These are phyloP conservation scores for Hortaea werneckii DNA, from an alignment of 2,329 filamentous ascomycete species.

Conservation along the genomic window DNA sequence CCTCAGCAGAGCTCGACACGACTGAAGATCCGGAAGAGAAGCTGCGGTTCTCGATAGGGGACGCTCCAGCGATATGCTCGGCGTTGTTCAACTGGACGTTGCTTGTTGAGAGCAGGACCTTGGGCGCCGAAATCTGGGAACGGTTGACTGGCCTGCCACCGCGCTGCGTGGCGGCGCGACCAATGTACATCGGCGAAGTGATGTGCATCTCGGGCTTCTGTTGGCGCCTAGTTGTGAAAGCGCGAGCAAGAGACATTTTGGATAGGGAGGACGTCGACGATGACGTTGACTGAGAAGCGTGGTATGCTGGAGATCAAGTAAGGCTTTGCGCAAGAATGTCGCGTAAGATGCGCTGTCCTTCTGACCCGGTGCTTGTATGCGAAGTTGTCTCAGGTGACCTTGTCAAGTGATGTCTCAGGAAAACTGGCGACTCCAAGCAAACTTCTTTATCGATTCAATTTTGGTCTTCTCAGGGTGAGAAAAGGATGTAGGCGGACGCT, in stretches of 20 bases:
- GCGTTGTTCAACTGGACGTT: slow-evolving; percentile 95
- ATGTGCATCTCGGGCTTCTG: slow-evolving; percentile 41
- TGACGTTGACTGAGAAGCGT: no score
- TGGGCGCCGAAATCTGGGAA: slow-evolving; percentile 73
- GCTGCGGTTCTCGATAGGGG: slow-evolving; percentile 15
- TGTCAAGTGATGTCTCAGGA: background rate
- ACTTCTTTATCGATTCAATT: background rate
- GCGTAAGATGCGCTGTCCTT: slow-evolving; percentile 1
- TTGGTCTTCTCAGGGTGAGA: background rate
- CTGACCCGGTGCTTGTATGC: background rate
- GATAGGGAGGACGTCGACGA: background rate
- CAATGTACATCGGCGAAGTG: slow-evolving; percentile 20
- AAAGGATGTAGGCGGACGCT: slow-evolving; percentile 4
- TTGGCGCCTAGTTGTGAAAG: slow-evolving; percentile 64
- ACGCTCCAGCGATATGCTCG: slow-evolving; percentile 54
- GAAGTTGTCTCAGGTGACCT: background rate
- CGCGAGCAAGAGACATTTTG: slow-evolving; percentile 53
- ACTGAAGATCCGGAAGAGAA: slow-evolving; percentile 30
- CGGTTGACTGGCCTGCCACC: slow-evolving; percentile 42
- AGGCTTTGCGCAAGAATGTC: no score
- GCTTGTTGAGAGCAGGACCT: slow-evolving; percentile 83
- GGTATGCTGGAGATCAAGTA: no score
- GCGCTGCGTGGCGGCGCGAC: slow-evolving; percentile 38
- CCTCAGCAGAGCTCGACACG: slow-evolving; percentile 52
- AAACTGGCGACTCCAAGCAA: background rate